Evolutionary conservation across 225 moss, liverwort and hornwort genomes (phyloP).

Genomic region (Bryum argenteum): DNA sequence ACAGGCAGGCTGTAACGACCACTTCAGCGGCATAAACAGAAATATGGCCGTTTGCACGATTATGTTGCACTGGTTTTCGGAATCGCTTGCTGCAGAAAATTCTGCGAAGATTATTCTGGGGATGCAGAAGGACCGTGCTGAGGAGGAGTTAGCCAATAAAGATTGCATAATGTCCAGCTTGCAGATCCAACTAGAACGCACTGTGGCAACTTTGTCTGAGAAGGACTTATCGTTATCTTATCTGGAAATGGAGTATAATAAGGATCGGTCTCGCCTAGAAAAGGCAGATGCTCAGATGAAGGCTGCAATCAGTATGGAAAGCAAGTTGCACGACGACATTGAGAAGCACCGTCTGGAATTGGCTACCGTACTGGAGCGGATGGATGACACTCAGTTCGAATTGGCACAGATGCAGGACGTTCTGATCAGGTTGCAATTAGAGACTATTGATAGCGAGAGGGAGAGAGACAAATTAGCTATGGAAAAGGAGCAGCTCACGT

Average conservation of each 20-base stretch:
- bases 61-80: slow-evolving; percentile 63
- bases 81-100: slow-evolving; percentile 34
- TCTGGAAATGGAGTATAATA: slow-evolving; percentile 27
- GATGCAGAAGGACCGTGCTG: slow-evolving; percentile 31
- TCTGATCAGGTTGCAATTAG: slow-evolving; percentile 20
- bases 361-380: slow-evolving; percentile 16
- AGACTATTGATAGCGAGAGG: slow-evolving; percentile 27
- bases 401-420: slow-evolving; percentile 32
- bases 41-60: slow-evolving; percentile 45
- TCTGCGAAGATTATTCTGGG: slow-evolving; percentile 36
- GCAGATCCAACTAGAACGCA: slow-evolving; percentile 29
- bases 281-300: slow-evolving; percentile 27
- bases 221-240: slow-evolving; percentile 23
- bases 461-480: slow-evolving; percentile 18
- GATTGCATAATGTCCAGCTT: slow-evolving; percentile 33
- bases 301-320: slow-evolving; percentile 20
- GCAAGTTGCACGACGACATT: slow-evolving; percentile 27
- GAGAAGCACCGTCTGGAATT: slow-evolving; percentile 22
- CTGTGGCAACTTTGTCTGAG: slow-evolving; percentile 12
- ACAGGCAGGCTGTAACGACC: slow-evolving; percentile 6
- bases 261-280: slow-evolving; percentile 13
- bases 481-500: slow-evolving; percentile 31
- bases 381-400: slow-evolving; percentile 24
- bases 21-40: slow-evolving; percentile 28
- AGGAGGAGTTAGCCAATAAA: slow-evolving; percentile 27